Base-by-base conservation (phyloP, 1,139 yeast species). In the Candida sp. region DNA sequence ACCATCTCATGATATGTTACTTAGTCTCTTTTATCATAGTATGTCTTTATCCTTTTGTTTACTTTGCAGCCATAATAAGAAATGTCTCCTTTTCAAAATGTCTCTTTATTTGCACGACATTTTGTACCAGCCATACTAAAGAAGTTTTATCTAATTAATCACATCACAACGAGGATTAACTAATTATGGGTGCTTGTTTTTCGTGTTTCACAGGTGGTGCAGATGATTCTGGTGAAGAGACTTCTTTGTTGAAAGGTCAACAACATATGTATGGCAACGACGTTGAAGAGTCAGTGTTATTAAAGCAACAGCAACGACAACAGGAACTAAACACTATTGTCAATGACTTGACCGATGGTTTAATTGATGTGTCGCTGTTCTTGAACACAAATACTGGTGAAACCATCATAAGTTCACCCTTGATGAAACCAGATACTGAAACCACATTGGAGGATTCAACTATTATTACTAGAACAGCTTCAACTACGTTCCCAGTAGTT, bases 301-400 rank as follows among this genome's bases (percentile, higher is more conserved):
- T 70, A 50, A 71, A 68, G 46, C 74, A 71, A 49, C 73, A 68
- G 47, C 66, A 65, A 45, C 58, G 78, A 41, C 78, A 73, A 48
- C 68, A 64, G 44, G 78, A 73, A 50, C 60, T 73, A 43, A 66
- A 64, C 40, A 54, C 57, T 35, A 73, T 73, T 22, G 78, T 73
- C 41, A 70, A 68, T 49, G 76, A 72, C 40, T 60, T 73, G 44
- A 66, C 67, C 33, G 77, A 73, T 40, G 70, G 70, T 42, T 59
- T 73, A 43, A 73, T 73, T 19, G 78, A 73, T 50, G 76, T 73
- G 7, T 62, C 73, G 27, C 62, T 76, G 5, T 73, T 73, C 49
- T 58, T 71, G 48, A 63, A 51, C 44, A 50, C 50, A 32, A 32
- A n/a, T 3, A 12, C 34, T 2, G 34, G 34, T 2, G 55, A 47